Evolutionary conservation across 805 yeast species (phyloP), one percentile per base, ranked within the genome.

Genomic region (Yarrowia sp.): DNA sequence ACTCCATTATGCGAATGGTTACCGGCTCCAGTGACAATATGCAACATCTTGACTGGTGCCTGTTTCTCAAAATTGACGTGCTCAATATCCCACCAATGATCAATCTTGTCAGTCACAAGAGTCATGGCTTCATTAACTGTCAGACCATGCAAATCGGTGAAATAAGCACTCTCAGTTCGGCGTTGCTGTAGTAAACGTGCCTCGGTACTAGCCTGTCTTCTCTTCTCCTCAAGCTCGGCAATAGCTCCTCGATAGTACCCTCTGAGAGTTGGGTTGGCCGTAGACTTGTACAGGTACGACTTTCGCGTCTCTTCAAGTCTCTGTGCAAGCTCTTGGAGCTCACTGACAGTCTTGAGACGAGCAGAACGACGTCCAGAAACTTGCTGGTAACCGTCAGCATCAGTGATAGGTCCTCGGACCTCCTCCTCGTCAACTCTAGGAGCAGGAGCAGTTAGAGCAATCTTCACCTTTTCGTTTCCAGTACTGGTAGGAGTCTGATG

Each of bases 11-110:
- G 44, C 1, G 72, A 70, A 65, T 70, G 72, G 39, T 55, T 53
- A 19, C 72, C 72, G 0, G 71, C 69, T 33, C 72, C 72, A 13
- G 70, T 71, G 20, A 69, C 67, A 6, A 71, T 61, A 36, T 67
- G 53, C 20, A 47, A 15, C 44, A 36, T 19, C 3, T 19, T 14
- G 12, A 61, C 38, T 6, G 55, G 42, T 1, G 36, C 36, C 19
- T 61, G 46, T 24, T 61, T 46, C 36, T 61, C 66, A n/a, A 9
- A n/a, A 9, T 43, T 43, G 10, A 58, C 4, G 17, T n/a, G 17
- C 30, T 58, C 64, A 14, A 9, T 5, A 1, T 9, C 20, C 66
- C 66, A 61, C 66, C 66, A 61, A 15, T 9, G 36, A 14, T 61
- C 55, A n/a, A 61, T 36, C 49, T 61, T 61, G 44, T 47, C 55